Evolutionary conservation across 352 stramenopile genomes (phyloP).

Genomic region (Globisporangium cederbergense): DNA sequence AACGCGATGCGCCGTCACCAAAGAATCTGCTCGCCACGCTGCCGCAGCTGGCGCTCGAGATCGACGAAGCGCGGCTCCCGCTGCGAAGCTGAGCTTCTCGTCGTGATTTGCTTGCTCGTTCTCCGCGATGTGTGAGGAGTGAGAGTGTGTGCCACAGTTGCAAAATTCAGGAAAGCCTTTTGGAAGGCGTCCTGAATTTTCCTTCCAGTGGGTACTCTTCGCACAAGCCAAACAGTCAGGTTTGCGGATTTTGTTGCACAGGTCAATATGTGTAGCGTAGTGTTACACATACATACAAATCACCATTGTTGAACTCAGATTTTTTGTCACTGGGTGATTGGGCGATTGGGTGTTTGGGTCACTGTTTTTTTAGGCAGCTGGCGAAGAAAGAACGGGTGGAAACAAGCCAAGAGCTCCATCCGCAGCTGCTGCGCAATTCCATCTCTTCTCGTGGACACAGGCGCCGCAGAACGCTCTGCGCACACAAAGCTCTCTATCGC

Average conservation of each 20-base stretch:
- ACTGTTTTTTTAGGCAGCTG: background rate
- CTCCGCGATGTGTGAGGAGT: too few relatives aligned
- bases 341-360: background rate
- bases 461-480: background rate
- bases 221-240: background rate
- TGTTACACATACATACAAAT: background rate
- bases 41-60: constrained; percentile 60
- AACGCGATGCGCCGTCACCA: background rate
- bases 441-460: constrained; percentile 2
- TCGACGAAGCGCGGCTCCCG: constrained; percentile 40
- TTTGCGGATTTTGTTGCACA: constrained; percentile 3
- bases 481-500: background rate
- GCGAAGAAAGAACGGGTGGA: constrained; percentile 18
- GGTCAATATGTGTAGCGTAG: background rate
- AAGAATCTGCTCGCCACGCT: constrained; percentile 25
- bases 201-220: background rate
- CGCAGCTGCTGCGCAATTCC: constrained; percentile 4
- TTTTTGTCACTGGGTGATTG: background rate
- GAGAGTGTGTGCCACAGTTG: background rate
- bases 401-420: constrained; percentile 11
- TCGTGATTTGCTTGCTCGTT: constrained; percentile 2
- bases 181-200: background rate
- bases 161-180: constrained; percentile 3
- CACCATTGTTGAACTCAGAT: background rate
- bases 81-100: background rate